Base-by-base conservation (phyloP, 108 stramenopile genomes). In the Chaetoceros tenuissimus region DNA sequence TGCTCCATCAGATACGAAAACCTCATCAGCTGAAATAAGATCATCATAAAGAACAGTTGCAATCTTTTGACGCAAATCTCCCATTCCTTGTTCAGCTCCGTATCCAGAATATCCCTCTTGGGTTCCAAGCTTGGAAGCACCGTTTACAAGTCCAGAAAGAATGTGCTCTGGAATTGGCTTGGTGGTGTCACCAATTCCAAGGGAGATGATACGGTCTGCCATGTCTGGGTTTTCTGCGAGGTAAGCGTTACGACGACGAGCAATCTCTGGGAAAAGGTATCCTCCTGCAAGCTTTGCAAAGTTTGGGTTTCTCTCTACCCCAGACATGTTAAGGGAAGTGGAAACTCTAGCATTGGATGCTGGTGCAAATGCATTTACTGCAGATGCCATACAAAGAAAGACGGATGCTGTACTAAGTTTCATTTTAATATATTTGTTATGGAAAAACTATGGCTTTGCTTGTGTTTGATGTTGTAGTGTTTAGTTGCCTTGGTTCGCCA, bases 181-280 rank as follows among this genome's bases (percentile, higher is more conserved):
- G n/a, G 96, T 97, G 43, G 95, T 97, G 65, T 97, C 97, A 25
- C 97, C 97, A 55, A 97, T 97, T 26, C 97, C 97, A 27, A 97
- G 85, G 31, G 84, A 88, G 60, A 96, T 97, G 40, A 97, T 89
- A 17, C 70, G 72, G 30, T 81, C 81, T 18, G 85, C 86, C 85
- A 87, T 84, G 45, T 93, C 92, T n/a, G 97, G 97, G 55, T 96
- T 86, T 31, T 82, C 75, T 53, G 75, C 92, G 40, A 95, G 60
- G 73, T 92, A 97, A 23, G 80, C 87, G 54, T 72, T 92, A 23
- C 97, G 89, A 55, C 94, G 89, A 60, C 94, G 92, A 24, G 85
- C 97, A 67, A 97, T 97, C 74, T 95, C 95, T 17, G 97, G 97
- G 84, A 97, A 97, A 48, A 97, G 78, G 59, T 95, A 95, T 34